A percentile compares a stretch with the other conserved stretches of the same genome.
These are phyloP conservation scores for Saxophila tyrrhenica DNA, from an alignment of 495 filamentous ascomycete species.

Conservation along the genomic window DNA sequence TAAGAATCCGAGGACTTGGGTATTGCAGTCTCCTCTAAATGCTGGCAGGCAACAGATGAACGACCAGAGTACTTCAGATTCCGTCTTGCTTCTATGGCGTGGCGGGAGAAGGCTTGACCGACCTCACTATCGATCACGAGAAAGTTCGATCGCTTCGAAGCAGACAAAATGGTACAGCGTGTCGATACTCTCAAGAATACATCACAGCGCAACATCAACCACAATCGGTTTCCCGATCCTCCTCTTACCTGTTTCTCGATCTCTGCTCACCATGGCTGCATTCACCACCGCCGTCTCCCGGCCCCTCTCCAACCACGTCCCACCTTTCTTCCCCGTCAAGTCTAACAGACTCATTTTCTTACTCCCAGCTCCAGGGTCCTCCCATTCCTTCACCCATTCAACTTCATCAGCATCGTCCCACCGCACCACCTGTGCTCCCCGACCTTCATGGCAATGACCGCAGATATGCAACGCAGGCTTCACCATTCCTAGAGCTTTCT, in stretches of 20 bases:
- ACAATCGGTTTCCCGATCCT: slow-evolving; percentile 64
- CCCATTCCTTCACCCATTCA: slow-evolving; percentile 30
- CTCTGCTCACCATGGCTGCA: slow-evolving; percentile 57
- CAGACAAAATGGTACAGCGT: no score
- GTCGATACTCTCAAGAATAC: slow-evolving; percentile 13
- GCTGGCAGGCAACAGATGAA: no score
- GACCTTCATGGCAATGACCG: slow-evolving; percentile 30
- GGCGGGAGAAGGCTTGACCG: no score
- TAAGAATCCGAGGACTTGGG: no score
- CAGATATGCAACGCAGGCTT: slow-evolving; percentile 27
- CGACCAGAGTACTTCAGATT: no score
- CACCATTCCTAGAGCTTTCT: slow-evolving; percentile 20
- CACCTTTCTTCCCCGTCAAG: slow-evolving; percentile 36
- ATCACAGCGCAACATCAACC: slow-evolving; percentile 62
- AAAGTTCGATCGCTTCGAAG: not conserved
- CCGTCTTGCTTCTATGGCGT: no score
- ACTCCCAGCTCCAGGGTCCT: slow-evolving; percentile 36
- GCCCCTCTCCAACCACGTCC: slow-evolving; percentile 19
- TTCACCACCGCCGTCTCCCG: slow-evolving; percentile 70
- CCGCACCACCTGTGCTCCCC: slow-evolving; percentile 41
- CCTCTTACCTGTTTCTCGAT: slow-evolving; percentile 45
- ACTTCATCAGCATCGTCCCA: slow-evolving; percentile 34
- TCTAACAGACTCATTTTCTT: slow-evolving; percentile 51
- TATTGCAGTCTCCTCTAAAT: no score
- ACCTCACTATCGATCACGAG: no score